Conservation (phyloP, 78 protist genomes). For the Bodo saltans region DNA sequence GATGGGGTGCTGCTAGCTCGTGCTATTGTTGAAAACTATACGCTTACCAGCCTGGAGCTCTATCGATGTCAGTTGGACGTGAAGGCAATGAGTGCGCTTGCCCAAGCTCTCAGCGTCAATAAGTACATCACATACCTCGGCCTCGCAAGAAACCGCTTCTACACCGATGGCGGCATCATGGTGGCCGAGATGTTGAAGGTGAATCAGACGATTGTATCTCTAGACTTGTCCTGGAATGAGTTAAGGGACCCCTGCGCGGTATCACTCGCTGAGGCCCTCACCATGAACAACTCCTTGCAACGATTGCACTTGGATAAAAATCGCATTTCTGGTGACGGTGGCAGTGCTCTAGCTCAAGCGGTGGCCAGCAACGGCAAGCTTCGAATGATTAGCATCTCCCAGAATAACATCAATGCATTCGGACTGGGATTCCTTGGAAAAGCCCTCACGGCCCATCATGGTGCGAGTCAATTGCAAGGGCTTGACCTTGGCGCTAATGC, state of each 20-base stretch:
- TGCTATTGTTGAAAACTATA: not conserved
- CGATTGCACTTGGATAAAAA: not conserved
- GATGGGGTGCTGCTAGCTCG: not conserved
- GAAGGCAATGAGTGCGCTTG: not conserved
- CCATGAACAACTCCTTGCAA: not conserved
- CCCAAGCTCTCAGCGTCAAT: not conserved
- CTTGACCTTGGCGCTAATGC: conserved; percentile 6
- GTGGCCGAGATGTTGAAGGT: not conserved
- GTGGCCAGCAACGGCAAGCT: not conserved
- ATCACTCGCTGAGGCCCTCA: not conserved
- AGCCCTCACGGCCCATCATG: not conserved
- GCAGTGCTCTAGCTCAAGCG: not conserved
- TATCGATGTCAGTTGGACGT: not conserved
- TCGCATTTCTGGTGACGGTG: not conserved
- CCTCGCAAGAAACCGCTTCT: not conserved
- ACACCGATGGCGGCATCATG: not conserved
- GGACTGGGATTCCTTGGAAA: not conserved
- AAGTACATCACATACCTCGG: not conserved
- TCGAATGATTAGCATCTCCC: not conserved
- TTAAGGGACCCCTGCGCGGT: not conserved
- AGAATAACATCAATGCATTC: not conserved
- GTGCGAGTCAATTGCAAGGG: not conserved
- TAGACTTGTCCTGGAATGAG: conserved; percentile 5
- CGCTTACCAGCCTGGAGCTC: not conserved
- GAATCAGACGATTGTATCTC: not conserved